These are phyloP conservation scores for Tolypocladium guangdongense DNA, from an alignment of 2,329 filamentous ascomycete species.

Conservation along the genomic window DNA sequence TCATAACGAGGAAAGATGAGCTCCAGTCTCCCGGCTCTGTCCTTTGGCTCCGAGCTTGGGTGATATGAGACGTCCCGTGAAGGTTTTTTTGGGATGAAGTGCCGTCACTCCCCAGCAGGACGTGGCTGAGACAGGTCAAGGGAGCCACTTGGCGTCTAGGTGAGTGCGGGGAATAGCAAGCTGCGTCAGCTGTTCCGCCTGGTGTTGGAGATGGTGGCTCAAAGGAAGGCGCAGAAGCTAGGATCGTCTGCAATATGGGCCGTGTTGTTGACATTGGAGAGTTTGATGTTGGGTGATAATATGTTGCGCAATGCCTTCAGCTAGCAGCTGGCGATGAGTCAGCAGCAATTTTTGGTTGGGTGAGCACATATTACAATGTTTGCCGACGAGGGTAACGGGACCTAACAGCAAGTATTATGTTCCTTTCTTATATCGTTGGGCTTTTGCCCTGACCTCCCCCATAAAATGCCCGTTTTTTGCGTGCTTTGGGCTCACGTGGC, in stretches of 20 bases:
- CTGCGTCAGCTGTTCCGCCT: background rate
- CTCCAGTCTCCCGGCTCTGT: background rate
- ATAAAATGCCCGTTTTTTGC: rapidly evolving
- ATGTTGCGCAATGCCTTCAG: background rate
- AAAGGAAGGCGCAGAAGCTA: background rate
- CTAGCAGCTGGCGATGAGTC: conserved; percentile 5
- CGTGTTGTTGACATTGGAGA: background rate
- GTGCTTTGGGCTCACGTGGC: background rate
- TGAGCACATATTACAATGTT: background rate
- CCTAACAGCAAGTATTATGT: background rate
- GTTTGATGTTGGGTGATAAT: background rate
- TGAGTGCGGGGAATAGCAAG: background rate
- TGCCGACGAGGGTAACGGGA: background rate
- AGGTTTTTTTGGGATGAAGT: background rate
- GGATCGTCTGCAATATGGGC: background rate
- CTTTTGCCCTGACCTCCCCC: no score
- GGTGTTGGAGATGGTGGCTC: background rate
- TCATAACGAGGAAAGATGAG: background rate
- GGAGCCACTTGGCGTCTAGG: background rate
- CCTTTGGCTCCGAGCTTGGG: background rate
- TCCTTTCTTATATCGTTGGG: background rate
- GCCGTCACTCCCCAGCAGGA: background rate
- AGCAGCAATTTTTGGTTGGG: conserved; percentile 5
- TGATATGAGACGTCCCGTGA: background rate
- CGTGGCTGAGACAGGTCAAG: background rate